Conservation (phyloP, 179 eudicot species). For the Beta corolliflora region DNA sequence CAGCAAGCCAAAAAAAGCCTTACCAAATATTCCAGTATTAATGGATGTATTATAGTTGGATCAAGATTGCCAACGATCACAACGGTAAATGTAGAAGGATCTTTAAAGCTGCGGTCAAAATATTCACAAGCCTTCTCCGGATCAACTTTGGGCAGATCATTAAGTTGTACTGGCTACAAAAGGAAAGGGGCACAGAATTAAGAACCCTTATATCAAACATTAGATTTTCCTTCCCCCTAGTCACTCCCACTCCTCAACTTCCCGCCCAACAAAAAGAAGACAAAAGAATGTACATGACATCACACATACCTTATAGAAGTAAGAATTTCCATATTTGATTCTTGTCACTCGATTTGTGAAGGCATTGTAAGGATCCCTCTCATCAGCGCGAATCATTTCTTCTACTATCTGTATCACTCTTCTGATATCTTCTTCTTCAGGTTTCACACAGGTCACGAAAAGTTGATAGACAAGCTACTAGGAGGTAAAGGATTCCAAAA, state of each 20-base stretch:
- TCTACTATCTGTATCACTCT: constrained; percentile 73
- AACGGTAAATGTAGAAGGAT: constrained; percentile 80
- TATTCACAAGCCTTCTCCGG: constrained; percentile 80
- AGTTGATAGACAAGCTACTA: constrained; percentile 86
- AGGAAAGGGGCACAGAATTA: constrained; percentile 10
- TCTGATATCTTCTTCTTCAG: constrained; percentile 72
- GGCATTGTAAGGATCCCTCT: constrained; percentile 79
- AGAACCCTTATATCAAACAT: background rate
- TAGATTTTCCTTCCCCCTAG: background rate
- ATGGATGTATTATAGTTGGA: constrained; percentile 61
- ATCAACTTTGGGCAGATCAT: constrained; percentile 65
- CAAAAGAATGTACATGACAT: background rate
- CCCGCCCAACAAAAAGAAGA: too few relatives aligned
- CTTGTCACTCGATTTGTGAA: constrained; percentile 72
- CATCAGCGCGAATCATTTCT: constrained; percentile 71
- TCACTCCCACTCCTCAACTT: background rate
- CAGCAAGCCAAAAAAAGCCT: constrained; percentile 21
- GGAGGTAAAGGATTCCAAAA: background rate
- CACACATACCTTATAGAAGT: constrained; percentile 64
- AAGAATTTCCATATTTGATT: constrained; percentile 79
- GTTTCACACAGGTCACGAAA: constrained; percentile 61
- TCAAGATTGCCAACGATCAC: constrained; percentile 80
- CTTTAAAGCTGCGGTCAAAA: constrained; percentile 68
- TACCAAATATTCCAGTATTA: constrained; percentile 80
- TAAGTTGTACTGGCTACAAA: constrained; percentile 62